A percentile compares a stretch with the other conserved stretches of the same genome.
Evolutionary conservation across 352 stramenopile genomes (phyloP).

Genomic region (Globisporangium polare): DNA sequence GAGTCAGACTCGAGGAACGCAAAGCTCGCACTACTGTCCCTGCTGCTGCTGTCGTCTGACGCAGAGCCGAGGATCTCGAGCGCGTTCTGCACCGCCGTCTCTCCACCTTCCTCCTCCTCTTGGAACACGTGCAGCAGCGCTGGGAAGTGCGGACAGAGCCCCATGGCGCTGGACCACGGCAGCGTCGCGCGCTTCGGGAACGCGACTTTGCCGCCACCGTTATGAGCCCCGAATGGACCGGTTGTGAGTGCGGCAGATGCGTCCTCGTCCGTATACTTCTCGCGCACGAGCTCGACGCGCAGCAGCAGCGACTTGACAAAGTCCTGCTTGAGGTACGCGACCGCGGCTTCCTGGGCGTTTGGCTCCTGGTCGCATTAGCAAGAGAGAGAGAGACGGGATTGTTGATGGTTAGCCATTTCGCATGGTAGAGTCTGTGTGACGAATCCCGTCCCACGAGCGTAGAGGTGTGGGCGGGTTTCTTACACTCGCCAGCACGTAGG

Average conservation of each 20-base stretch:
- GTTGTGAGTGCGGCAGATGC: not conserved
- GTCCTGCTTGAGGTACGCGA: conserved; percentile 57
- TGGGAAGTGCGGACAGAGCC: conserved; percentile 17
- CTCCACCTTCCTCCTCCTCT: conserved; percentile 35
- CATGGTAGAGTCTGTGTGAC: not conserved
- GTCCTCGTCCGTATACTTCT: not conserved
- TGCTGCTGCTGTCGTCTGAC: not conserved
- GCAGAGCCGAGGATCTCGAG: conserved; percentile 50
- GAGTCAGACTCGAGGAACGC: conserved; percentile 16
- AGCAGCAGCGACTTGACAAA: conserved; percentile 62
- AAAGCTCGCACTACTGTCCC: conserved; percentile 1
- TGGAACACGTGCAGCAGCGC: conserved; percentile 45
- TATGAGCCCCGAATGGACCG: conserved; percentile 24
- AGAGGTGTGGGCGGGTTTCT: not conserved
- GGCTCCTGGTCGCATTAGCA: conserved; percentile 14
- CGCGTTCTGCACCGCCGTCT: conserved; percentile 38
- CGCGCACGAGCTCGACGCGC: conserved; percentile 42
- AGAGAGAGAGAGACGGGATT: not conserved
- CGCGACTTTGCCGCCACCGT: conserved; percentile 23
- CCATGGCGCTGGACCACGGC: conserved; percentile 28
- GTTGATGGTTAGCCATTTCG: not conserved
- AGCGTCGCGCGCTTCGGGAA: conserved; percentile 45
- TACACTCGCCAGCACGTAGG: conserved; percentile 36
- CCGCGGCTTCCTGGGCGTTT: conserved; percentile 30
- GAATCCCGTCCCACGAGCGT: not conserved